These are phyloP conservation scores for Suillus luteus DNA, from an alignment of 768 basidiomycete species.

Conservation along the genomic window DNA sequence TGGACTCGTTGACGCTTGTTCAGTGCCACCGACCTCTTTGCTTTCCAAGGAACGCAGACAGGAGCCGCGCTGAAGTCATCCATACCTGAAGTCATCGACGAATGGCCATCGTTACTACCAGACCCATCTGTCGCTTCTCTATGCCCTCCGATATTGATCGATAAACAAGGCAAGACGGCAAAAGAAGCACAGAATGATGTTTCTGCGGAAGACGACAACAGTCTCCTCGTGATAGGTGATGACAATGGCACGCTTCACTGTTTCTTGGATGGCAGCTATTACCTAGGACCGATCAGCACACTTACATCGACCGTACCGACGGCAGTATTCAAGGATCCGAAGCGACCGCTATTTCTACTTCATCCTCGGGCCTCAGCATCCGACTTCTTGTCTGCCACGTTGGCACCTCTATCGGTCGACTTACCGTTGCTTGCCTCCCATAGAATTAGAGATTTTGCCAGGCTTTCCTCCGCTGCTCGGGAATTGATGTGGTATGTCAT, in stretches of 20 bases:
- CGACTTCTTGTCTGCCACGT: constrained; percentile 27
- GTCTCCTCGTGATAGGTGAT: constrained; percentile 65
- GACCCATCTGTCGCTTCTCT: constrained; percentile 61
- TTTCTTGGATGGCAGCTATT: constrained; percentile 78
- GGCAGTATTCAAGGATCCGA: constrained; percentile 44
- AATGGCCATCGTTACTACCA: constrained; percentile 68
- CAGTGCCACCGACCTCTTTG: constrained; percentile 80
- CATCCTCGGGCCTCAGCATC: constrained; percentile 39
- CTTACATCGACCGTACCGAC: constrained; percentile 21
- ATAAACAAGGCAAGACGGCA: constrained; percentile 30
- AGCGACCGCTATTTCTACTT: constrained; percentile 49
- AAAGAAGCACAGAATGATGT: constrained; percentile 43
- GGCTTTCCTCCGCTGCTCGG: constrained; percentile 65
- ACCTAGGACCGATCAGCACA: constrained; percentile 53
- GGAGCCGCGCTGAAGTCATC: constrained; percentile 44
- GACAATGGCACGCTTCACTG: constrained; percentile 56
- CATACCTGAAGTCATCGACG: constrained; percentile 59
- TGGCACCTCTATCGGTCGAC: constrained; percentile 48
- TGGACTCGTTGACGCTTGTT: constrained; percentile 19
- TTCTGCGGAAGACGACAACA: constrained; percentile 54
- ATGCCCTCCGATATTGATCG: constrained; percentile 31
- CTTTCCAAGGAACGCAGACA: constrained; percentile 71
- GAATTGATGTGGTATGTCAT: constrained; percentile 74
- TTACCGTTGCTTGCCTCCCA: constrained; percentile 60
- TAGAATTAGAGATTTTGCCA: constrained; percentile 67